phyloP scores from a whole-genome alignment of 2,329 filamentous ascomycete genomes.

The Botrytis medusae region DNA sequence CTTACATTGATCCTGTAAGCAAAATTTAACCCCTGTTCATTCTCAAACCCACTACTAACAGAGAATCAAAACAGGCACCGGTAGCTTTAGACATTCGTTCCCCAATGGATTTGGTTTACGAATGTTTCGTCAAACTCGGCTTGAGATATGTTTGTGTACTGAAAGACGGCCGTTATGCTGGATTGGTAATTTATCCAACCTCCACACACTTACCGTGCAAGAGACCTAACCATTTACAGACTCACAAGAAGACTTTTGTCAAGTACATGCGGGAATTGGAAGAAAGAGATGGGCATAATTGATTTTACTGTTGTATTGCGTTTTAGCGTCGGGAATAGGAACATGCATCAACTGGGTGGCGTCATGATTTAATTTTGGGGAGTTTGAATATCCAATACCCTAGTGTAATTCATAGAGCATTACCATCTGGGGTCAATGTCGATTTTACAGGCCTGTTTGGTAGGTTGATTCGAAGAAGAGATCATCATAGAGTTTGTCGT shows the following conservation, averaged over 20 bases:
- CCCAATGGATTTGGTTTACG: conserved; percentile 92
- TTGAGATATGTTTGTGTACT: conserved; percentile 90
- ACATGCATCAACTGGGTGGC: conserved; percentile 19
- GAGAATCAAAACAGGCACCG: conserved; percentile 59
- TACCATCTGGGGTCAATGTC: conserved; percentile 12
- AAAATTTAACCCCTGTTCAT: conserved; percentile 1
- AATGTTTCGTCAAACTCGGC: conserved; percentile 93
- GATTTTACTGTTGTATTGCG: conserved; percentile 12
- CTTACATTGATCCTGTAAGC: conserved; percentile 81
- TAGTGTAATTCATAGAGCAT: conserved; percentile 22
- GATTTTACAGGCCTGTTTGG: not conserved
- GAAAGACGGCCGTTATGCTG: conserved; percentile 79
- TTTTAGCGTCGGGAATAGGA: conserved; percentile 13
- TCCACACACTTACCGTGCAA: conserved; percentile 7
- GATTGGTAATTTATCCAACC: conserved; percentile 59
- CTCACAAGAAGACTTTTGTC: conserved; percentile 96
- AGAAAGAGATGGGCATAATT: conserved; percentile 43
- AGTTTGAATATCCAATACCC: conserved; percentile 23
- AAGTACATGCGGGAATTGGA: conserved; percentile 88
- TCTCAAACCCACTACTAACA: conserved; percentile 3
- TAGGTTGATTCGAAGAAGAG: not conserved
- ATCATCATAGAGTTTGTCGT: conserved; percentile 13
- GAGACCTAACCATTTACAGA: conserved; percentile 45
- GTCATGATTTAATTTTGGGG: conserved; percentile 22
- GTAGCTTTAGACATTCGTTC: conserved; percentile 84